phyloP scores from a whole-genome alignment of 176 grass and related monocot species.

The Ampelocalamus luodianensis region DNA sequence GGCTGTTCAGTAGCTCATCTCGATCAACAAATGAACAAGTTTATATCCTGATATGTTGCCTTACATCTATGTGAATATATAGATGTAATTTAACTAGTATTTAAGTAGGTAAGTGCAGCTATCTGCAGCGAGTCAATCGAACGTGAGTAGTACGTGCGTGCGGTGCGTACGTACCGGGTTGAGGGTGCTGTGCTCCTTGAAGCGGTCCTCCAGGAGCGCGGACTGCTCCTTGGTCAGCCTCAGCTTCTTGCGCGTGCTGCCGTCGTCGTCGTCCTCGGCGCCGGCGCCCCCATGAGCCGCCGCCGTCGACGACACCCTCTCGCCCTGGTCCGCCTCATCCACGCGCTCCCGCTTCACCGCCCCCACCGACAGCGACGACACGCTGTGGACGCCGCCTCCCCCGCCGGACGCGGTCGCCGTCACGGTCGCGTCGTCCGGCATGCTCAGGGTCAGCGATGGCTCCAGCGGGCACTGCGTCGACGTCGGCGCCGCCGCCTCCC shows the following conservation, averaged over 20 bases:
- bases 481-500: not conserved
- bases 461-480: constrained; percentile 34
- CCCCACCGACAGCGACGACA: constrained; percentile 59
- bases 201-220: constrained; percentile 83
- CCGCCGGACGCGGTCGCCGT: constrained; percentile 36
- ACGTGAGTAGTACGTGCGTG: not conserved
- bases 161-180: constrained; percentile 71
- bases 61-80: not conserved
- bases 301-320: constrained; percentile 62
- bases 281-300: not conserved
- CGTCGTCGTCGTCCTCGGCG: constrained; percentile 81
- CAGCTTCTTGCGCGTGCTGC: constrained; percentile 85
- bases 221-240: constrained; percentile 98
- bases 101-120: constrained; percentile 34
- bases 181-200: constrained; percentile 96
- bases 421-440: constrained; percentile 47
- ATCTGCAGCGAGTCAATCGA: constrained; percentile 32
- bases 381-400: constrained; percentile 35
- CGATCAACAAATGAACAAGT: not conserved
- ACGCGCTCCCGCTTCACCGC: constrained; percentile 59
- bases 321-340: constrained; percentile 58
- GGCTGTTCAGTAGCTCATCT: constrained; percentile 5
- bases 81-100: not conserved
- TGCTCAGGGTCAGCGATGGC: constrained; percentile 81
- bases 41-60: not conserved